These are phyloP conservation scores for Hypericum perforatum DNA, from an alignment of 345 rosid genomes.

Conservation along the genomic window DNA sequence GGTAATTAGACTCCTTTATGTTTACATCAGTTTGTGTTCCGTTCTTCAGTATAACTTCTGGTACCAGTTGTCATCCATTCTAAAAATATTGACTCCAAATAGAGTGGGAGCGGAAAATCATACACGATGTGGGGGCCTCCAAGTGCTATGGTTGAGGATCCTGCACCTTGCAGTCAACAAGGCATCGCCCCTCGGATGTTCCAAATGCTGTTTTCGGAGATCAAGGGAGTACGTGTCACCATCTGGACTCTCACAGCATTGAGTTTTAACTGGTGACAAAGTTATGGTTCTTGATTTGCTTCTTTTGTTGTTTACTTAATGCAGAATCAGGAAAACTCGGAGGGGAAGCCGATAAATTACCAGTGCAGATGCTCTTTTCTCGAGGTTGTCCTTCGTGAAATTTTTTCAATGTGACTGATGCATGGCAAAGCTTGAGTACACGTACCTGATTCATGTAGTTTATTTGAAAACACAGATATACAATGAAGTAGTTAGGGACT, in stretches of 20 bases:
- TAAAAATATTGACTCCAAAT: conserved; percentile 5
- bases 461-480: conserved; percentile 44
- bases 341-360: conserved; percentile 62
- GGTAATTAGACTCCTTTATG: conserved; percentile 28
- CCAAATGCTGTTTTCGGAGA: conserved; percentile 71
- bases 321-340: conserved; percentile 60
- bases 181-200: conserved; percentile 89
- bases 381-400: conserved; percentile 38
- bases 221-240: conserved; percentile 46
- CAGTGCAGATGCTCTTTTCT: conserved; percentile 98
- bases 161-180: conserved; percentile 60
- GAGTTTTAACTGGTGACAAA: neutral
- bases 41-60: neutral
- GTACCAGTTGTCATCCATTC: neutral
- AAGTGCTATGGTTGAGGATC: conserved; percentile 84
- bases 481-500: conserved; percentile 85
- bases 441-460: neutral
- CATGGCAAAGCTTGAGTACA: too few species aligned
- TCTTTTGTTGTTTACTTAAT: neutral
- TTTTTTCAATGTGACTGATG: too few species aligned
- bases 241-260: too few species aligned
- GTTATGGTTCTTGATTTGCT: too few species aligned
- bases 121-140: conserved; percentile 98
- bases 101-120: conserved; percentile 98
- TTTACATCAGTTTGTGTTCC: too few species aligned